Evolutionary conservation across 495 filamentous ascomycete genomes (phyloP).

Genomic region (Darksidea phi): DNA sequence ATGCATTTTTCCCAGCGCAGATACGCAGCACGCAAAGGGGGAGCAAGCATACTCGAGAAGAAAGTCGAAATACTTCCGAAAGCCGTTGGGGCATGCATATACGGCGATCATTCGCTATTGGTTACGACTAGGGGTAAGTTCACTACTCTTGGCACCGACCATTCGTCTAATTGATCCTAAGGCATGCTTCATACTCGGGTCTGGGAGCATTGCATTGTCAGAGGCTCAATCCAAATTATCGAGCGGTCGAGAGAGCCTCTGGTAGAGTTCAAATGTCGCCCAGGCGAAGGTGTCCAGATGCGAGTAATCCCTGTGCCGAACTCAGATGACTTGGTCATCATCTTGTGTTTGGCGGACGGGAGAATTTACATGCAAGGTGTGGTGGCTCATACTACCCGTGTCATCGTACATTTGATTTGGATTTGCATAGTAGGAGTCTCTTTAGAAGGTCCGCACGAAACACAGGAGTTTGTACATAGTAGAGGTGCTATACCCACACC

Average conservation of each 20-base stretch:
- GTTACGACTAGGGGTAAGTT: not conserved
- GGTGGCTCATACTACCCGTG: too few species aligned
- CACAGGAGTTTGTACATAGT: too few species aligned
- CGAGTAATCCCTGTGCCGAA: not conserved
- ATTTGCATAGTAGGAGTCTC: too few species aligned
- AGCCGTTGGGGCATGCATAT: conserved; percentile 3
- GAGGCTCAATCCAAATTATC: not conserved
- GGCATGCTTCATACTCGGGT: not conserved
- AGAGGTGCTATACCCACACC: too few species aligned
- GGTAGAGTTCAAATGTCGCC: not conserved
- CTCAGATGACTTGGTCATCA: not conserved
- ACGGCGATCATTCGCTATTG: conserved; percentile 5
- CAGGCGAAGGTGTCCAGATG: conserved; percentile 1
- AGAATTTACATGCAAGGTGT: not conserved
- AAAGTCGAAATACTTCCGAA: not conserved
- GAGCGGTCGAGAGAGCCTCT: not conserved
- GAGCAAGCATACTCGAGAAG: conserved; percentile 1
- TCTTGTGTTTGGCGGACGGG: conserved; percentile 1
- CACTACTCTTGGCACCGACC: too few species aligned
- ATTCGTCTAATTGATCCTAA: too few species aligned
- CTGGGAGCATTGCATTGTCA: conserved; percentile 1
- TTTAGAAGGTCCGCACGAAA: too few species aligned
- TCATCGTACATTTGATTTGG: too few species aligned
- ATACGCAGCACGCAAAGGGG: not conserved
- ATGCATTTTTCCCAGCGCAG: not conserved